A percentile compares a stretch with the other conserved stretches of the same genome.
phyloP scores from a whole-genome alignment of 768 basidiomycete genomes.

The button mushroom (Agaricus bisporus) region DNA sequence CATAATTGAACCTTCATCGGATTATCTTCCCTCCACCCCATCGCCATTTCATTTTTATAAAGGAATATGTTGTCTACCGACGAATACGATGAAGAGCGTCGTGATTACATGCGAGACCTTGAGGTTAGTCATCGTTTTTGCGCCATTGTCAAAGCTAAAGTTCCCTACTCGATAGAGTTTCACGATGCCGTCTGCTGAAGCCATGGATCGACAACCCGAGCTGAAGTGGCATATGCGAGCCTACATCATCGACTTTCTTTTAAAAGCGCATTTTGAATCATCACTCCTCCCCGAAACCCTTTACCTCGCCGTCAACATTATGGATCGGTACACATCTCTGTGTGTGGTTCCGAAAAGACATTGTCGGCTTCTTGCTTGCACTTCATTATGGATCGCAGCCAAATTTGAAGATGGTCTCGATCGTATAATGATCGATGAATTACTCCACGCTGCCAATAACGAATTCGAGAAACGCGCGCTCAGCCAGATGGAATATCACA shows the following conservation, averaged over 20 bases:
- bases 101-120: slow-evolving; percentile 92
- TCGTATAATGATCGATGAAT: slow-evolving; percentile 88
- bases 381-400: slow-evolving; percentile 96
- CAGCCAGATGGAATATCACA: slow-evolving; percentile 97
- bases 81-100: slow-evolving; percentile 90
- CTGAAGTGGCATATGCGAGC: slow-evolving; percentile 99
- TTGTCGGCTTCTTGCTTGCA: slow-evolving; percentile 96
- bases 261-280: slow-evolving; percentile 96
- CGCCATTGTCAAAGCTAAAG: slow-evolving; percentile 5
- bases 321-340: slow-evolving; percentile 97
- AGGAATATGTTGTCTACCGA: slow-evolving; percentile 51
- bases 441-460: slow-evolving; percentile 89
- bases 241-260: slow-evolving; percentile 94
- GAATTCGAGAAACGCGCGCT: slow-evolving; percentile 96
- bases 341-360: slow-evolving; percentile 97
- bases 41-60: neutral
- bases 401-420: slow-evolving; percentile 99
- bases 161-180: slow-evolving; percentile 39
- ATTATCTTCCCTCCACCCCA: neutral
- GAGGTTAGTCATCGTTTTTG: slow-evolving; percentile 60
- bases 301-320: slow-evolving; percentile 95
- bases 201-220: slow-evolving; percentile 98
- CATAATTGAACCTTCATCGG: neutral
- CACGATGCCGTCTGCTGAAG: slow-evolving; percentile 83
- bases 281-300: slow-evolving; percentile 95